Conservation (phyloP, 2,329 filamentous ascomycete genomes). For the Talaromyces piceae region DNA sequence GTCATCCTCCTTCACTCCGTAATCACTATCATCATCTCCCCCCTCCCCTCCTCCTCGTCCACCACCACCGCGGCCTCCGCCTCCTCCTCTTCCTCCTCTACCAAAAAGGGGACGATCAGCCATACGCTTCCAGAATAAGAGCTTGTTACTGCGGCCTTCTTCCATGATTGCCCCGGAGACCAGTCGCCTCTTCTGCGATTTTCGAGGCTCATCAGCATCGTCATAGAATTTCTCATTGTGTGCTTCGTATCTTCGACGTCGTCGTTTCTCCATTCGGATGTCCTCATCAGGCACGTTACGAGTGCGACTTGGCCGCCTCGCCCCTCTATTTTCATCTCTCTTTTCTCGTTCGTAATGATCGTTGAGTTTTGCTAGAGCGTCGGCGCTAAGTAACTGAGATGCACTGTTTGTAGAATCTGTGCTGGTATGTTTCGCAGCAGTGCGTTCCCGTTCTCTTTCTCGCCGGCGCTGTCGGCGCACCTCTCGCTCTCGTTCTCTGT, state of each 20-base stretch:
- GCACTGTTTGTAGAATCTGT: constrained; percentile 37
- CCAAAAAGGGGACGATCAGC: constrained; percentile 17
- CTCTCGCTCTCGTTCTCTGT: constrained; percentile 7
- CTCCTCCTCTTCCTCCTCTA: constrained; percentile 29
- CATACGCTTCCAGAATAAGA: constrained; percentile 37
- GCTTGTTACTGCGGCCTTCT: constrained; percentile 51
- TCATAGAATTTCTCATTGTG: constrained; percentile 14
- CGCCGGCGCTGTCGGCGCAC: constrained; percentile 17
- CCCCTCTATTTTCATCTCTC: constrained; percentile 25
- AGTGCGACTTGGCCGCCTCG: constrained; percentile 1
- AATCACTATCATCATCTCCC: constrained; percentile 14
- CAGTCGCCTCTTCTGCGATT: constrained; percentile 51
- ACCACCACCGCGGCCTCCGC: neutral
- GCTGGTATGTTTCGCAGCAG: constrained; percentile 23
- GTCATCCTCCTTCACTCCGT: constrained; percentile 15
- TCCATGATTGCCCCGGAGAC: constrained; percentile 64
- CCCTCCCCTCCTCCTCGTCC: constrained; percentile 18
- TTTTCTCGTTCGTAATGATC: constrained; percentile 52
- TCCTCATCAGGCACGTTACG: constrained; percentile 11
- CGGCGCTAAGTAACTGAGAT: constrained; percentile 39
- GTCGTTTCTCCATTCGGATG: constrained; percentile 10
- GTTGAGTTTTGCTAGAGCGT: constrained; percentile 60
- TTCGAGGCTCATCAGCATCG: constrained; percentile 22
- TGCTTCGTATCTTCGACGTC: constrained; percentile 3
- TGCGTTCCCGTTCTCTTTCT: constrained; percentile 13